phyloP scores from a whole-genome alignment of 768 basidiomycete species.

The Boletus huronensis region DNA sequence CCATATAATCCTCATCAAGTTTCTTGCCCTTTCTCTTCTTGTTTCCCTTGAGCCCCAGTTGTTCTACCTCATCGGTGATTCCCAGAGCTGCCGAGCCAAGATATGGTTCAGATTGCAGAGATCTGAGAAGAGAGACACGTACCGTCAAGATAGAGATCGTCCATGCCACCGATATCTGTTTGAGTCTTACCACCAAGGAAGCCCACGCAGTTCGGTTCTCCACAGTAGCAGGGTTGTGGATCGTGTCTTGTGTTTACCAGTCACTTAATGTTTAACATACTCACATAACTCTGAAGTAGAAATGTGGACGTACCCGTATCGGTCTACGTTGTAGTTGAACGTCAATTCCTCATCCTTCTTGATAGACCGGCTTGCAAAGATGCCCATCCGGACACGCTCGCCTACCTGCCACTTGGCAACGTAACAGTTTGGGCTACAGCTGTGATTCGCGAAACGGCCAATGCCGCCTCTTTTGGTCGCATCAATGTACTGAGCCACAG shows the following conservation, averaged over 20 bases:
- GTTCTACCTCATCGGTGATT: slow-evolving; percentile 87
- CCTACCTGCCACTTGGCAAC: slow-evolving; percentile 98
- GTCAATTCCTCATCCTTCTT: slow-evolving; percentile 84
- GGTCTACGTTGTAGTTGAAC: slow-evolving; percentile 99
- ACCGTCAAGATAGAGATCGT: slow-evolving; percentile 94
- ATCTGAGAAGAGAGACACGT: slow-evolving; percentile 1
- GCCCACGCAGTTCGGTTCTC: slow-evolving; percentile 92
- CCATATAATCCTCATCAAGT: slow-evolving; percentile 91
- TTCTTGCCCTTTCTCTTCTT: slow-evolving; percentile 91
- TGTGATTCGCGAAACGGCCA: slow-evolving; percentile 97
- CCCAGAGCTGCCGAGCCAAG: slow-evolving; percentile 64
- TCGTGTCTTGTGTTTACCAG: slow-evolving; percentile 60
- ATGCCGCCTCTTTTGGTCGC: slow-evolving; percentile 96
- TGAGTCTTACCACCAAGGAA: slow-evolving; percentile 98
- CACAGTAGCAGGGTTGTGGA: slow-evolving; percentile 92
- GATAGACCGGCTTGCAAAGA: slow-evolving; percentile 86
- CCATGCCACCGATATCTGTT: slow-evolving; percentile 92
- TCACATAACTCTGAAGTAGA: background rate
- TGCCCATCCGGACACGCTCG: slow-evolving; percentile 89
- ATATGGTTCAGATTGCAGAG: background rate
- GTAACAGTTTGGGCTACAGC: slow-evolving; percentile 95
- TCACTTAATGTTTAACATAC: background rate
- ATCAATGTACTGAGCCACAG: slow-evolving; percentile 76
- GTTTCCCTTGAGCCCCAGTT: slow-evolving; percentile 76
- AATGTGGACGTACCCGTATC: slow-evolving; percentile 75